A percentile compares a stretch with the other conserved stretches of the same genome.
phyloP scores from a whole-genome alignment of 1,284 basidiomycete genomes.

The Phylloporus sp. region DNA sequence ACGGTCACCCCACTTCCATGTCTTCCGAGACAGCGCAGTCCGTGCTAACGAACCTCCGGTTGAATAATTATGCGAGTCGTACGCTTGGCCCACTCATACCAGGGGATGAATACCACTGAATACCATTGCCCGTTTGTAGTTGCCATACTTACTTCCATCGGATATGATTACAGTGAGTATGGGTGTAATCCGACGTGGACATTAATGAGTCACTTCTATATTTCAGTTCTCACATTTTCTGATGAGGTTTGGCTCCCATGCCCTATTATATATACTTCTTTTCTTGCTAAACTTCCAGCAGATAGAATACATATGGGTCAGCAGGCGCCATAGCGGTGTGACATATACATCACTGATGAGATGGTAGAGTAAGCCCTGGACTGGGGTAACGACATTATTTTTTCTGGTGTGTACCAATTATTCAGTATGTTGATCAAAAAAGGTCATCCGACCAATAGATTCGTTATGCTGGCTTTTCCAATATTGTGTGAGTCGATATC shows the following conservation, averaged over 20 bases:
- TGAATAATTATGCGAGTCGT: no score
- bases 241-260: background rate
- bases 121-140: no score
- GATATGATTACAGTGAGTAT: background rate
- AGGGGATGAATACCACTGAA: no score
- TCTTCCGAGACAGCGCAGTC: no score
- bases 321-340: background rate
- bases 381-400: background rate
- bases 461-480: background rate
- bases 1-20: no score
- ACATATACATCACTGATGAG: background rate
- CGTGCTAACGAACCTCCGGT: no score
- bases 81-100: no score
- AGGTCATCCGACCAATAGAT: background rate
- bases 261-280: background rate
- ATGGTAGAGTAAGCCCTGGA: background rate
- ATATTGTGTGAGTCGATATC: background rate
- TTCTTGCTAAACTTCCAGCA: background rate
- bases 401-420: background rate
- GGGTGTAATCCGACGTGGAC: no score
- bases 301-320: constrained; percentile 4
- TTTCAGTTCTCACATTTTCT: background rate
- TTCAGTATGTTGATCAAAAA: background rate
- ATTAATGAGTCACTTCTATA: no score
- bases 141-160: background rate